Evolutionary conservation across 768 basidiomycete genomes (phyloP).

Genomic region (Boletus sensibilis): DNA sequence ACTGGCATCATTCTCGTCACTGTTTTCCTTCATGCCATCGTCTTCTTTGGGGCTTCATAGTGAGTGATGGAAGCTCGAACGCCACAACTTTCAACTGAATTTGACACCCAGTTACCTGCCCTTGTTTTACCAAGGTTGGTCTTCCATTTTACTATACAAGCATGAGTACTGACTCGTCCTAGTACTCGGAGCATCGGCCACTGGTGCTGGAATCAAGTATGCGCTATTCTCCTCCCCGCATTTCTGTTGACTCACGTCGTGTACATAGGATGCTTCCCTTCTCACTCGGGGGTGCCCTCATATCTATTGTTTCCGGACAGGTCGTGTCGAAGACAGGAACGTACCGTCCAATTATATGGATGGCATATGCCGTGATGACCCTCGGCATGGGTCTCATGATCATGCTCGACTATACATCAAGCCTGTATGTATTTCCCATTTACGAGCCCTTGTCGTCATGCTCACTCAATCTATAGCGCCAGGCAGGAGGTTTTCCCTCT

Average conservation of each 20-base stretch:
- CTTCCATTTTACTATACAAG: background rate
- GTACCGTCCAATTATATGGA: constrained; percentile 66
- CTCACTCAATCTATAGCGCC: constrained; percentile 42
- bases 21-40: constrained; percentile 60
- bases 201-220: constrained; percentile 64
- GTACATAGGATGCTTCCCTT: constrained; percentile 65
- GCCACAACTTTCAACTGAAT: background rate
- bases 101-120: constrained; percentile 52
- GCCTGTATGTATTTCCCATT: constrained; percentile 9
- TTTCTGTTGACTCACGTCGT: background rate
- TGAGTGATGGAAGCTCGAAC: constrained; percentile 8
- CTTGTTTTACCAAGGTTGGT: constrained; percentile 61
- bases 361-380: constrained; percentile 51
- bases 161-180: constrained; percentile 7
- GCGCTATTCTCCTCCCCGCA: background rate
- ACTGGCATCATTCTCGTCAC: constrained; percentile 59
- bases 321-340: constrained; percentile 54
- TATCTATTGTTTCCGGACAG: constrained; percentile 58
- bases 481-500: constrained; percentile 63
- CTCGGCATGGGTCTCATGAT: constrained; percentile 77
- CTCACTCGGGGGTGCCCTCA: constrained; percentile 56
- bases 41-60: constrained; percentile 52
- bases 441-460: background rate
- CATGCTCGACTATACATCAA: constrained; percentile 58
- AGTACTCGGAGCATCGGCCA: constrained; percentile 72